These are phyloP conservation scores for Hirsutella minnesotensis DNA, from an alignment of 2,329 filamentous ascomycete genomes.

Conservation along the genomic window DNA sequence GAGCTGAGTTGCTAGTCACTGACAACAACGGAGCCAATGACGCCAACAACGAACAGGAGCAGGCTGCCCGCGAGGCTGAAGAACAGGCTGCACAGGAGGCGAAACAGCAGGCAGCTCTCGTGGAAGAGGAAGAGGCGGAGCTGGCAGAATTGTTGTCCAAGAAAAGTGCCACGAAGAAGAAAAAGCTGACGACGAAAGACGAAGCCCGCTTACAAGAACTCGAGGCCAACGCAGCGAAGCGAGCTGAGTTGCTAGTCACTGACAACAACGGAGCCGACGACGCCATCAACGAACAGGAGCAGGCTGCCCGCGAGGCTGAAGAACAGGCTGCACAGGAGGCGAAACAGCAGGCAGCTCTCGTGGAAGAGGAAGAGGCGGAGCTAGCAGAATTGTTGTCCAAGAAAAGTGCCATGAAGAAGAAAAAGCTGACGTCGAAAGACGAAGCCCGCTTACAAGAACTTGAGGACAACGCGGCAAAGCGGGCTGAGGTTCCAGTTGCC, in stretches of 20 bases:
- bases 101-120: neutral
- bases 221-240: slow-evolving; percentile 19
- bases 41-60: no score
- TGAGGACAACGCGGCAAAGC: no score
- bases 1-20: slow-evolving; percentile 12
- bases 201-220: slow-evolving; percentile 30
- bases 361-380: slow-evolving; percentile 6
- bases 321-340: neutral
- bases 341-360: neutral
- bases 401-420: neutral
- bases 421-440: no score
- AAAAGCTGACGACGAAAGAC: slow-evolving; percentile 31
- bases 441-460: no score
- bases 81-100: slow-evolving; percentile 19
- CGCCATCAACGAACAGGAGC: no score
- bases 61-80: slow-evolving; percentile 21
- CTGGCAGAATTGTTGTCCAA: slow-evolving; percentile 31
- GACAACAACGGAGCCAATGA: slow-evolving; percentile 22
- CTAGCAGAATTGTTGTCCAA: slow-evolving; percentile 14
- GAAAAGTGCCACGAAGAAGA: slow-evolving; percentile 25
- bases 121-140: slow-evolving; percentile 13
- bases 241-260: slow-evolving; percentile 12
- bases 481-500: no score
- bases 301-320: slow-evolving; percentile 21
- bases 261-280: slow-evolving; percentile 22